Conservation (phyloP, 345 rosid genomes). For the Angophora floribunda region DNA sequence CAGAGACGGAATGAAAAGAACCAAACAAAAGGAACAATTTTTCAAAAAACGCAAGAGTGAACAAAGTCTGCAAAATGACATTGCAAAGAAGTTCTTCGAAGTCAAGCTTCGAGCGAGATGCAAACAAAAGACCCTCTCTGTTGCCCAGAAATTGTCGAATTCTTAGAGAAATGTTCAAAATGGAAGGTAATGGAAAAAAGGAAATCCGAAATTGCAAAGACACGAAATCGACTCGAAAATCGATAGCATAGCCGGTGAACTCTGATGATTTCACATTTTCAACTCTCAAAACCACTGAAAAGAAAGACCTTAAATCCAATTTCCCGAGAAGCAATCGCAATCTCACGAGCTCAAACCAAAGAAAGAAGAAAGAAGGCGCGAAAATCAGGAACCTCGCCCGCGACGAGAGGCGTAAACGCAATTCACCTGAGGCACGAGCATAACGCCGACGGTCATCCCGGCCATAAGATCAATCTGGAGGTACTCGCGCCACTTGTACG, state of each 20-base stretch:
- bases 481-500: constrained; percentile 71
- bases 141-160: not conserved
- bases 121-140: not conserved
- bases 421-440: constrained; percentile 99
- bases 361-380: not conserved
- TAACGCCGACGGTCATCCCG: constrained; percentile 83
- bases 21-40: not conserved
- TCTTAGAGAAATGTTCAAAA: not conserved
- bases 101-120: not conserved
- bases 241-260: not conserved
- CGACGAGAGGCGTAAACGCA: not conserved
- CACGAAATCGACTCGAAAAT: not conserved
- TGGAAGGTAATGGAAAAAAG: not conserved
- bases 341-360: not conserved
- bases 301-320: not conserved
- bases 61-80: not conserved
- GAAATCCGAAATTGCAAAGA: not conserved
- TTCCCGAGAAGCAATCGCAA: not conserved
- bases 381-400: not conserved
- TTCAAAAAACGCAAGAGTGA: not conserved
- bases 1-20: not conserved
- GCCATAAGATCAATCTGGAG: constrained; percentile 89
- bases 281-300: not conserved
- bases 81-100: not conserved
- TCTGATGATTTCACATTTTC: not conserved